These are phyloP conservation scores for Puccinia coronata DNA, from an alignment of 1,284 basidiomycete genomes.

Conservation along the genomic window DNA sequence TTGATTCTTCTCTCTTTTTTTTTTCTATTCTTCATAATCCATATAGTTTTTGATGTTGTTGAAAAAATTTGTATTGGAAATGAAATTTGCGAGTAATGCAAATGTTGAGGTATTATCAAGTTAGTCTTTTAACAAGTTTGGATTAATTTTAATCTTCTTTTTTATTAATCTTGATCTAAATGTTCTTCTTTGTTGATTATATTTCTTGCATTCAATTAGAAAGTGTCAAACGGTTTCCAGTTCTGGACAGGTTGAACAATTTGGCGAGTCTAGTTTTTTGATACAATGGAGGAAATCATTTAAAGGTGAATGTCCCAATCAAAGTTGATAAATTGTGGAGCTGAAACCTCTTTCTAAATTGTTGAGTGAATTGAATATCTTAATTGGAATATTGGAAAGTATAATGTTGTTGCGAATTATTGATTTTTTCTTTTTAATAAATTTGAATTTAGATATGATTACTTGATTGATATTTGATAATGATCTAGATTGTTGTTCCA, in stretches of 20 bases:
- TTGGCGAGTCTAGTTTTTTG: neutral
- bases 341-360: neutral
- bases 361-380: neutral
- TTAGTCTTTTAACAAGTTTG: neutral
- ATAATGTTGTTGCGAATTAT: neutral
- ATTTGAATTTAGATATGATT: conserved; percentile 3
- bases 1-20: neutral
- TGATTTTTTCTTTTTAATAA: neutral
- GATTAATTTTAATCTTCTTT: neutral
- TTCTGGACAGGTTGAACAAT: neutral
- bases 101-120: neutral
- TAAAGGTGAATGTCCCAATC: neutral
- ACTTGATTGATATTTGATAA: neutral
- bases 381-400: neutral
- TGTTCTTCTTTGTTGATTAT: neutral
- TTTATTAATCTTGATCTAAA: neutral
- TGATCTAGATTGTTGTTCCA: neutral
- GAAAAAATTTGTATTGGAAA: neutral
- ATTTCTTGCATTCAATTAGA: neutral
- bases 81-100: neutral
- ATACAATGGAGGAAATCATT: neutral
- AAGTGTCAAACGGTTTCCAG: conserved; percentile 6
- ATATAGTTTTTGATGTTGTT: conserved; percentile 18
- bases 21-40: neutral
- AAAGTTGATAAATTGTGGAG: neutral